Percentiles rank a stretch among this genome's conserved stretches.
Evolutionary conservation across 805 yeast species (phyloP).

Genomic region (Suhomyces canberraensis): DNA sequence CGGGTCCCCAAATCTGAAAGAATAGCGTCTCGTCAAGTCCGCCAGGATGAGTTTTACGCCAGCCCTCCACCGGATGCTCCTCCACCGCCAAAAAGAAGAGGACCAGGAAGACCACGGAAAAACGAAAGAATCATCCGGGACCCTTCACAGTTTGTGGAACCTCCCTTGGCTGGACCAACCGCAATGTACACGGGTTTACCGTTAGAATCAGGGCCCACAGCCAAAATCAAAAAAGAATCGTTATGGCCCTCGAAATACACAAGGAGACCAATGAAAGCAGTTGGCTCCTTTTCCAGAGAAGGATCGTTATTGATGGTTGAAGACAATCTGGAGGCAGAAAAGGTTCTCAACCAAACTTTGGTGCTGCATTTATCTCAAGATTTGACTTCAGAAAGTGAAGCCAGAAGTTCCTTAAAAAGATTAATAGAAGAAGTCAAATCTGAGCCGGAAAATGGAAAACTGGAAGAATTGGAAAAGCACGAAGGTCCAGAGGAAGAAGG

Average conservation of each 20-base stretch:
- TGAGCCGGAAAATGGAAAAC: not conserved
- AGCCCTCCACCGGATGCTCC: not conserved
- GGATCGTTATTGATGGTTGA: slow-evolving; percentile 13
- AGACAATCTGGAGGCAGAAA: slow-evolving; percentile 11
- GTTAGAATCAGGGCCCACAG: slow-evolving; percentile 63
- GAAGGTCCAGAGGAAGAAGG: slow-evolving; percentile 1
- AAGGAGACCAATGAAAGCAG: slow-evolving; percentile 11
- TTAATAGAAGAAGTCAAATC: not conserved
- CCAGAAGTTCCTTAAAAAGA: slow-evolving; percentile 13
- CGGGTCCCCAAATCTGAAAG: not conserved
- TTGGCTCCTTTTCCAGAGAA: slow-evolving; percentile 11
- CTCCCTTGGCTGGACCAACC: slow-evolving; percentile 50
- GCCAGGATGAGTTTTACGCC: not conserved
- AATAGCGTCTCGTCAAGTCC: not conserved
- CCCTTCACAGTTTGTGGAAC: slow-evolving; percentile 41
- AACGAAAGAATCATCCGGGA: not conserved
- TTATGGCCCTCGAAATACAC: slow-evolving; percentile 44
- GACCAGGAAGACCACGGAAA: slow-evolving; percentile 3
- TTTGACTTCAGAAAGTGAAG: slow-evolving; percentile 15
- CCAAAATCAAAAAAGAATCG: slow-evolving; percentile 54
- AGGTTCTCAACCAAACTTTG: slow-evolving; percentile 8
- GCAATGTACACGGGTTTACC: slow-evolving; percentile 73
- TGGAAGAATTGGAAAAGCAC: not conserved
- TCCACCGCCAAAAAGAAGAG: not conserved
- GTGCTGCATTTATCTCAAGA: slow-evolving; percentile 12